A percentile compares a stretch with the other conserved stretches of the same genome.
Evolutionary conservation across 2,329 filamentous ascomycete species (phyloP).

Genomic region (Drechslera avenae): DNA sequence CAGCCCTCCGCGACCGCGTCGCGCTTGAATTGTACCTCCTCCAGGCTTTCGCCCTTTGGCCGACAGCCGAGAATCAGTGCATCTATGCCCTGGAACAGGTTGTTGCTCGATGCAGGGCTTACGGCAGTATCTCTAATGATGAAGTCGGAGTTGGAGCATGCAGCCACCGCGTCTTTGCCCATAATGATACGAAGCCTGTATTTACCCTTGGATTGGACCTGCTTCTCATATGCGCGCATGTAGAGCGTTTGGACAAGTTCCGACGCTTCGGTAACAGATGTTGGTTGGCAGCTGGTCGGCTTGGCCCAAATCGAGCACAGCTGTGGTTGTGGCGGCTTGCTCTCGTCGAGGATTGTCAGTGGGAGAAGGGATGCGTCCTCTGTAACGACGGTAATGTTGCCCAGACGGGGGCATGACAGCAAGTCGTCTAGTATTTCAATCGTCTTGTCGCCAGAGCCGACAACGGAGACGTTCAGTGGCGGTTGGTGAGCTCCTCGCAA

Average conservation of each 20-base stretch:
- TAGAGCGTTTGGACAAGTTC: slow-evolving; percentile 44
- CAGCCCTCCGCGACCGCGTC: slow-evolving; percentile 36
- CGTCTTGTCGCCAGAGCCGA: slow-evolving; percentile 37
- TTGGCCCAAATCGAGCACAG: slow-evolving; percentile 47
- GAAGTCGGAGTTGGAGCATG: slow-evolving; percentile 33
- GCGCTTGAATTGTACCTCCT: slow-evolving; percentile 48
- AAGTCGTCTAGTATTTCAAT: slow-evolving; percentile 43
- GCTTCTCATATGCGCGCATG: slow-evolving; percentile 44
- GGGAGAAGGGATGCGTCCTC: slow-evolving; percentile 40
- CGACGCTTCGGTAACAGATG: slow-evolving; percentile 28
- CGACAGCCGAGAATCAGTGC: slow-evolving; percentile 43
- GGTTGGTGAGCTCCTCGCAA: slow-evolving; percentile 35
- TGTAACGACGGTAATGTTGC: slow-evolving; percentile 44
- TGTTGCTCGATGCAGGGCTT: slow-evolving; percentile 22
- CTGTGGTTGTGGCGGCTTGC: slow-evolving; percentile 34
- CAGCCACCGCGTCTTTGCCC: slow-evolving; percentile 31
- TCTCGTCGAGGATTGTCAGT: slow-evolving; percentile 32
- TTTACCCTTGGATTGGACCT: slow-evolving; percentile 41
- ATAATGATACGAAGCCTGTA: slow-evolving; percentile 36
- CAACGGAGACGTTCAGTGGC: slow-evolving; percentile 37
- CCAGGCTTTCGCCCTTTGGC: slow-evolving; percentile 43
- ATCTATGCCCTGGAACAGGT: slow-evolving; percentile 39
- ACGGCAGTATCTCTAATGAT: slow-evolving; percentile 38
- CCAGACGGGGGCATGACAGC: slow-evolving; percentile 39
- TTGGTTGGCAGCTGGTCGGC: slow-evolving; percentile 28